Evolutionary conservation across 148 eudicot genomes (phyloP).

Genomic region (Amaranthus cruentus): DNA sequence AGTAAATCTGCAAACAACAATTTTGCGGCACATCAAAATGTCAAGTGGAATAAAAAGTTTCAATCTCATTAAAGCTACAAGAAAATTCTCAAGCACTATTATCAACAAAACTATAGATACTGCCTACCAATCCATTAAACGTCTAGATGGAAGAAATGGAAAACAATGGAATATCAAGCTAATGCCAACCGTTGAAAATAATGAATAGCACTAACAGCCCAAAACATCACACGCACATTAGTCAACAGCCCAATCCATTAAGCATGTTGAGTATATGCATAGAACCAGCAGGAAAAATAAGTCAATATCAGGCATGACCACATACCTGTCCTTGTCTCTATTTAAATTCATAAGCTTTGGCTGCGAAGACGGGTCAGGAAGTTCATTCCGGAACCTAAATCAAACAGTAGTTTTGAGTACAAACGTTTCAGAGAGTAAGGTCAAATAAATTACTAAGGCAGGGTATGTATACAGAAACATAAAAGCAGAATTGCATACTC

Average conservation of each 20-base stretch:
- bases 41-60: background rate
- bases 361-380: slow-evolving; percentile 92
- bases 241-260: no score
- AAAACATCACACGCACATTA: no score
- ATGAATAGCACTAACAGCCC: no score
- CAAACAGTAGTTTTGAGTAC: background rate
- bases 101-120: no score
- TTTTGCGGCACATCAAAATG: background rate
- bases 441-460: background rate
- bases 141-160: no score
- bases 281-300: background rate
- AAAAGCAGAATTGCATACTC: slow-evolving; percentile 1
- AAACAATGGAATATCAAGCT: no score
- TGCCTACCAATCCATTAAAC: no score
- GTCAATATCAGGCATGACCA: slow-evolving; percentile 1
- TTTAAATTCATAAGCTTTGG: slow-evolving; percentile 68
- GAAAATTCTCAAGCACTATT: no score
- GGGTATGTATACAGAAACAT: background rate
- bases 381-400: slow-evolving; percentile 81
- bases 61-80: no score
- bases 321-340: slow-evolving; percentile 85
- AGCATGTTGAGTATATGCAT: no score
- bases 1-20: slow-evolving; percentile 58
- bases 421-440: background rate
- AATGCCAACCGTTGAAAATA: no score